phyloP scores from a whole-genome alignment of 345 rosid genomes.

The Brassica nigra region DNA sequence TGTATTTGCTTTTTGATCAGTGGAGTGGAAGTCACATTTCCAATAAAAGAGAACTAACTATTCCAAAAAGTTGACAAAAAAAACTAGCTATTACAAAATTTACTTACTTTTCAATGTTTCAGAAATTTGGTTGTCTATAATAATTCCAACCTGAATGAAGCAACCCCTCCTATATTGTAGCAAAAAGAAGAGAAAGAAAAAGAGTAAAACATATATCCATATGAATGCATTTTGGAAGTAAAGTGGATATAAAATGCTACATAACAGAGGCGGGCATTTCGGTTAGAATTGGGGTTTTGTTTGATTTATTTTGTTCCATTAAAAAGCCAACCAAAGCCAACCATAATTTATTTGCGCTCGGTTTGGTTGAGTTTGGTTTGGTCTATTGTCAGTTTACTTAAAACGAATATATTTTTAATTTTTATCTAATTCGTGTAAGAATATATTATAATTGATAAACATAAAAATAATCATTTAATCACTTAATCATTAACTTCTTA shows the following conservation, averaged over 20 bases:
- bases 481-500: too few relatives aligned
- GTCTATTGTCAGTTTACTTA: too few relatives aligned
- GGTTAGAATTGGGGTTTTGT: too few relatives aligned
- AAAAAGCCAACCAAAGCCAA: too few relatives aligned
- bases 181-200: background rate
- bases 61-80: constrained; percentile 7
- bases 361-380: too few relatives aligned
- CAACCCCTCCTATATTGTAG: background rate
- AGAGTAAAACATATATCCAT: background rate
- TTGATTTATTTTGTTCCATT: too few relatives aligned
- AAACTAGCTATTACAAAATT: background rate
- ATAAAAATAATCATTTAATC: background rate
- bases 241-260: background rate
- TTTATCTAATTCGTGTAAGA: too few relatives aligned
- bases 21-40: constrained; percentile 46
- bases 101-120: constrained; percentile 9
- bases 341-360: too few relatives aligned
- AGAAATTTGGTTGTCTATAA: constrained; percentile 7
- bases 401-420: background rate
- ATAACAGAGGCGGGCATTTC: too few relatives aligned
- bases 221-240: background rate
- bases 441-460: too few relatives aligned
- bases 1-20: constrained; percentile 33
- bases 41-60: constrained; percentile 24
- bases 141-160: background rate